These are phyloP conservation scores for Boletus rufocinnamomeus DNA, from an alignment of 768 basidiomycete species.

Conservation along the genomic window DNA sequence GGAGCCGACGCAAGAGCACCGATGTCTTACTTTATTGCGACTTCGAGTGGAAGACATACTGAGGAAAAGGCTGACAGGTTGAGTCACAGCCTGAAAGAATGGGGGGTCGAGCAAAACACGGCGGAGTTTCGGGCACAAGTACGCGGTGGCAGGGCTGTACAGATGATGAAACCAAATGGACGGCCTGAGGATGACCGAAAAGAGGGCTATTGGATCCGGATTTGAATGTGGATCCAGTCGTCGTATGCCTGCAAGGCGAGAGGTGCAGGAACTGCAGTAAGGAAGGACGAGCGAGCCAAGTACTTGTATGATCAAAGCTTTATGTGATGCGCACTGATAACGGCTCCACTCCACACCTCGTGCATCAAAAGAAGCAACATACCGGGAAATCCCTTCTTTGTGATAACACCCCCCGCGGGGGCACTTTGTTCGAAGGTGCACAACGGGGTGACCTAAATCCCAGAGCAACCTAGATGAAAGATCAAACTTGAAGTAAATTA, in stretches of 20 bases:
- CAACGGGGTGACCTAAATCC: background rate
- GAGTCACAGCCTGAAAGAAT: background rate
- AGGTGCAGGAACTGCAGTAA: constrained; percentile 13
- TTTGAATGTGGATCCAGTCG: constrained; percentile 15
- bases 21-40: constrained; percentile 27
- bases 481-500: background rate
- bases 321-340: constrained; percentile 23
- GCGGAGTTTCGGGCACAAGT: background rate
- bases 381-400: constrained; percentile 25
- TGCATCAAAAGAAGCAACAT: constrained; percentile 31
- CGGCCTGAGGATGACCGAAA: background rate
- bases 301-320: constrained; percentile 16
- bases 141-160: background rate
- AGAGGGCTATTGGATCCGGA: background rate
- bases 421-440: constrained; percentile 2
- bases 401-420: constrained; percentile 18
- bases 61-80: background rate
- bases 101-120: background rate
- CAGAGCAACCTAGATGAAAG: background rate
- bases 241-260: constrained; percentile 27
- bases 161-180: background rate
- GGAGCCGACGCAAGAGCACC: background rate
- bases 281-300: constrained; percentile 3
- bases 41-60: constrained; percentile 21
- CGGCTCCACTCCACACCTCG: constrained; percentile 17